phyloP scores from a whole-genome alignment of 1,284 basidiomycete genomes.

The Sanghuangporus weigelae region DNA sequence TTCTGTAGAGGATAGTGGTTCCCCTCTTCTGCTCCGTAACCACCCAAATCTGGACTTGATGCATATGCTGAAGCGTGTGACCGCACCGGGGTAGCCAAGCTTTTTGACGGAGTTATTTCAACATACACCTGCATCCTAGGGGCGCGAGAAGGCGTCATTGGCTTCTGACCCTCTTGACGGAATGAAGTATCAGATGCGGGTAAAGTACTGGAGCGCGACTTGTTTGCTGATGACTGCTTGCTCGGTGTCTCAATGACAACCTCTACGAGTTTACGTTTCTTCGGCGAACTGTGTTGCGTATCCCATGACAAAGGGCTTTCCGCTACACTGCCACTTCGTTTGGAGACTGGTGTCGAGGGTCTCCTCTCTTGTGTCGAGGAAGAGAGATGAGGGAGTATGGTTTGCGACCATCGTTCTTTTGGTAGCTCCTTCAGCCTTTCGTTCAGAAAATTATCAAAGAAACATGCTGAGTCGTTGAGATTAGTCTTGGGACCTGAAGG shows the following conservation, averaged over 20 bases:
- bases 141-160: constrained; percentile 19
- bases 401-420: constrained; percentile 3
- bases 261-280: constrained; percentile 15
- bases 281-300: not conserved
- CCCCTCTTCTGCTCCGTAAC: constrained; percentile 53
- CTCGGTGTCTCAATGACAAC: constrained; percentile 13
- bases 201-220: constrained; percentile 11
- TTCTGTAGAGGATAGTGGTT: constrained; percentile 27
- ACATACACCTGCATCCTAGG: constrained; percentile 52
- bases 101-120: constrained; percentile 45
- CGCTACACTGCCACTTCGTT: not conserved
- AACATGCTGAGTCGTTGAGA: constrained; percentile 53
- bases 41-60: constrained; percentile 44
- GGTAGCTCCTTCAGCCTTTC: constrained; percentile 33
- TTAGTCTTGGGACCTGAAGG: constrained; percentile 28
- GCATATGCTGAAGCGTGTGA: constrained; percentile 30
- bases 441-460: constrained; percentile 61
- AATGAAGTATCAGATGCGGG: constrained; percentile 24
- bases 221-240: not conserved
- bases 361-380: constrained; percentile 8
- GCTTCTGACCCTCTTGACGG: constrained; percentile 25
- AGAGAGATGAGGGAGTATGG: not conserved
- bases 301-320: not conserved
- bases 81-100: constrained; percentile 43
- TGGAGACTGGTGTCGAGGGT: constrained; percentile 19